Conservation (phyloP, 176 grass and related monocot species). For the Tillandsia fasciculata region DNA sequence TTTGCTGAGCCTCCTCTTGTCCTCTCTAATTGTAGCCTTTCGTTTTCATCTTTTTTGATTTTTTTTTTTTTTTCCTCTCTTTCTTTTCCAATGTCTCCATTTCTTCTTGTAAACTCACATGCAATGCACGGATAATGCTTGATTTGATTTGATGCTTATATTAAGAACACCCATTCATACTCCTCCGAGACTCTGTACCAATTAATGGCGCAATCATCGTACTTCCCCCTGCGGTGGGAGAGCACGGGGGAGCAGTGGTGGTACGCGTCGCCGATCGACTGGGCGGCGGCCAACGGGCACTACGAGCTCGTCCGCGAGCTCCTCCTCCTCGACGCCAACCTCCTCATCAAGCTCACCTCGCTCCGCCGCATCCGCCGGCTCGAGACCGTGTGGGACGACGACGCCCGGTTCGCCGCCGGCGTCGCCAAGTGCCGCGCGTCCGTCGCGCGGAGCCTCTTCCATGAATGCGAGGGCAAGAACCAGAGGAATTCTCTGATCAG, state of each 20-base stretch:
- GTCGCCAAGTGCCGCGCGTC: constrained; percentile 8
- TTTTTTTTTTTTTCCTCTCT: too few species aligned
- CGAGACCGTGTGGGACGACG: constrained; percentile 25
- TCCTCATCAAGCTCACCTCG: constrained; percentile 25
- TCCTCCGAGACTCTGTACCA: too few species aligned
- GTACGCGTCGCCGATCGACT: constrained; percentile 24
- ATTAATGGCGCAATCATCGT: constrained; percentile 1
- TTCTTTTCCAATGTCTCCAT: too few species aligned
- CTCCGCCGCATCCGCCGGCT: constrained; percentile 22
- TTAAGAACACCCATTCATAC: too few species aligned
- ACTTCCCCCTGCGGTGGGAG: constrained; percentile 29
- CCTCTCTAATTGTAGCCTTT: too few species aligned
- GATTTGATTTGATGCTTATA: too few species aligned
- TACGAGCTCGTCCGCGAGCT: constrained; percentile 23
- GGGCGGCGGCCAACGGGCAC: constrained; percentile 24
- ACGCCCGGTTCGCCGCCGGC: not conserved
- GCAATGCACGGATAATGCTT: too few species aligned
- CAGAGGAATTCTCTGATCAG: constrained; percentile 12
- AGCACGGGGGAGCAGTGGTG: constrained; percentile 28
- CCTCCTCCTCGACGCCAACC: constrained; percentile 16
- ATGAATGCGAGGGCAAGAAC: constrained; percentile 16
- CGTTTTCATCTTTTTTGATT: too few species aligned
- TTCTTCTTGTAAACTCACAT: too few species aligned
- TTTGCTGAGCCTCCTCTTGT: too few species aligned
- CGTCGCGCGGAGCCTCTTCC: constrained; percentile 10